Conservation (phyloP, 371 early-diverging fungal species). For the Mucor sp. region DNA sequence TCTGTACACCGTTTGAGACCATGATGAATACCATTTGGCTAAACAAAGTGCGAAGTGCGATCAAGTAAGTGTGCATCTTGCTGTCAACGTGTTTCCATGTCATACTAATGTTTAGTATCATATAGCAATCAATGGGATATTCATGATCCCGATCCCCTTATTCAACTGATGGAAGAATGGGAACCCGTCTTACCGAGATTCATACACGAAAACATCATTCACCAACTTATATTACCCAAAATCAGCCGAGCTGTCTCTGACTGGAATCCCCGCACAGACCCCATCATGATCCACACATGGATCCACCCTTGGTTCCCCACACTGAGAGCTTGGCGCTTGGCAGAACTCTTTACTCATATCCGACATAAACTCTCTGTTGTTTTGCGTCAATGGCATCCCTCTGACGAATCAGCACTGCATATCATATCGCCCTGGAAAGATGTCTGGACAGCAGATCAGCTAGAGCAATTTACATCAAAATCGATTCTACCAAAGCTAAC, state of each 20-base stretch:
- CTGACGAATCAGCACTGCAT: conserved; percentile 60
- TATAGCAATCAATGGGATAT: conserved; percentile 74
- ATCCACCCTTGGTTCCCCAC: conserved; percentile 86
- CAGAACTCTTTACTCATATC: conserved; percentile 60
- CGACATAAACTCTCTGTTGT: conserved; percentile 65
- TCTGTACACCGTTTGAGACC: conserved; percentile 74
- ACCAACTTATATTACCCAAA: conserved; percentile 81
- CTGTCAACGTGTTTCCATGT: neutral
- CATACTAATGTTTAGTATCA: conserved; percentile 1
- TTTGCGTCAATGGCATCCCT: conserved; percentile 71
- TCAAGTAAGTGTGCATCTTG: conserved; percentile 64
- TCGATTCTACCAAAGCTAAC: conserved; percentile 74
- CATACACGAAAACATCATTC: conserved; percentile 73
- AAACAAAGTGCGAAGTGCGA: conserved; percentile 72
- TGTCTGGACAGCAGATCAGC: conserved; percentile 62
- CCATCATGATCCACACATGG: conserved; percentile 75
- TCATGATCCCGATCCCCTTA: conserved; percentile 67
- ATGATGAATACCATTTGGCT: conserved; percentile 82
- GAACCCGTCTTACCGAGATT: conserved; percentile 71
- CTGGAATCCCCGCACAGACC: conserved; percentile 74
- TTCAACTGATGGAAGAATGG: conserved; percentile 76
- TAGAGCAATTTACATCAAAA: conserved; percentile 61
- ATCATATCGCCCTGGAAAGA: conserved; percentile 72
- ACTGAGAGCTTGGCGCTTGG: conserved; percentile 58
- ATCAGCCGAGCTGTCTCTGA: conserved; percentile 62